Evolutionary conservation across 78 protist species (phyloP), one percentile per base, ranked within the genome.

Genomic region (Dictyostelium firmibasis): DNA sequence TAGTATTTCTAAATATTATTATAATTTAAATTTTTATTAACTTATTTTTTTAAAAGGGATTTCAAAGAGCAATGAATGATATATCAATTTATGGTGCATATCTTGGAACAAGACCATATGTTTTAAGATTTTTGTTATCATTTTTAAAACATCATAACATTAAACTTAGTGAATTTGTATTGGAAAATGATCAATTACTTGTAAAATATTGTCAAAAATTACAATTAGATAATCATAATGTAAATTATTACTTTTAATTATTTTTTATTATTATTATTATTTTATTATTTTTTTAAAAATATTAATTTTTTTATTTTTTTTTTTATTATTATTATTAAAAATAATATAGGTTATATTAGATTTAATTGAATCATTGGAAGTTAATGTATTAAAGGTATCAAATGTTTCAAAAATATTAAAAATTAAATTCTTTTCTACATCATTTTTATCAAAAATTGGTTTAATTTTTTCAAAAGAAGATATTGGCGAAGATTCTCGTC

Each of bases 141-240:
- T 89, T 89, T 70, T 44, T 89, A 35, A 89, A 81, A 81, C 87
- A 81, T 31, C 82, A 60, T 5, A 89, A 81, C n/a, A 41, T 29
- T 2, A 78, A 81, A 23, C 50, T 89, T 38, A 89, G 86, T 20
- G 85, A 78, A 43, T 81, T 70, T 23, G 69, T 89, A 14, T 29
- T 81, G 7, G 92, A 74, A 1, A 41, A 33, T 38, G 77, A 81
- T 44, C 18, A 81, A 47, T 23, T 87, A 20, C 72, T 89, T 60
- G 8, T 25, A 76, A 78, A 70, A 23, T 81, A 38, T 60, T 78
- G 50, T 27, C 20, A 38, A 31, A 35, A 78, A 27, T 8, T 89
- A 10, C 84, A 89, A 33, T 64, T 79, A 2, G 94, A 89, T 25
- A 86, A 89, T 69, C 82, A 89, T 69, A 76, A 89, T 69, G 81